phyloP scores from a whole-genome alignment of 2,329 filamentous ascomycete genomes.

The Sarocladium brachiariae region DNA sequence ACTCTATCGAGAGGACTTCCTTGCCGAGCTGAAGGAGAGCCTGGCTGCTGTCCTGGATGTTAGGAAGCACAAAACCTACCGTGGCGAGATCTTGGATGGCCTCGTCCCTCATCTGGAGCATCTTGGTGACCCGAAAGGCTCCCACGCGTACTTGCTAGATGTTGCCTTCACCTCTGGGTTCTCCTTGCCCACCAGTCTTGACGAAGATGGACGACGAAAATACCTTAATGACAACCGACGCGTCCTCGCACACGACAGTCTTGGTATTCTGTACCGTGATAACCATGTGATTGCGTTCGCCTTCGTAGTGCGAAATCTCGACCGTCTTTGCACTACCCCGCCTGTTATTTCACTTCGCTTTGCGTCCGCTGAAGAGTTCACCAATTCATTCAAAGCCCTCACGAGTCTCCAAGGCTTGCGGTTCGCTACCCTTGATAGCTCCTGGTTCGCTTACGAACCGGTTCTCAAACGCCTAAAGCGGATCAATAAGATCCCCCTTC shows the following conservation, averaged over 20 bases:
- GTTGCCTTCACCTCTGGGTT: constrained; percentile 38
- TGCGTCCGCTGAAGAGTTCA: constrained; percentile 35
- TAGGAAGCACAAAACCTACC: constrained; percentile 33
- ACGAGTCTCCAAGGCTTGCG: constrained; percentile 17
- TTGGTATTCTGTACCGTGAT: constrained; percentile 52
- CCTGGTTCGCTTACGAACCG: constrained; percentile 64
- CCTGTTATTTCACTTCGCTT: constrained; percentile 48
- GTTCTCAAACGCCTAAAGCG: constrained; percentile 53
- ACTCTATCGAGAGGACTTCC: constrained; percentile 63
- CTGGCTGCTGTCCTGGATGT: constrained; percentile 40
- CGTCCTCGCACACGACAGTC: constrained; percentile 51
- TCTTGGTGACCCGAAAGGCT: constrained; percentile 24
- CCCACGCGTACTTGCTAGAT: constrained; percentile 29
- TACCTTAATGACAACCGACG: constrained; percentile 40
- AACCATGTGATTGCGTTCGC: constrained; percentile 53
- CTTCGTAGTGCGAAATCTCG: constrained; percentile 43
- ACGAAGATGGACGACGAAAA: constrained; percentile 27
- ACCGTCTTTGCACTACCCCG: constrained; percentile 33
- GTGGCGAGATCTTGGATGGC: constrained; percentile 28
- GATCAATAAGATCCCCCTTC: constrained; percentile 48
- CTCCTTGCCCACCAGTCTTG: constrained; percentile 26
- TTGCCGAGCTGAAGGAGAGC: constrained; percentile 58
- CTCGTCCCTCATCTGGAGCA: constrained; percentile 26
- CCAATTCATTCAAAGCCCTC: constrained; percentile 32
- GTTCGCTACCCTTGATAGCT: constrained; percentile 56